Evolutionary conservation across 2,329 filamentous ascomycete genomes (phyloP).

Genomic region (Fusarium anguioides): DNA sequence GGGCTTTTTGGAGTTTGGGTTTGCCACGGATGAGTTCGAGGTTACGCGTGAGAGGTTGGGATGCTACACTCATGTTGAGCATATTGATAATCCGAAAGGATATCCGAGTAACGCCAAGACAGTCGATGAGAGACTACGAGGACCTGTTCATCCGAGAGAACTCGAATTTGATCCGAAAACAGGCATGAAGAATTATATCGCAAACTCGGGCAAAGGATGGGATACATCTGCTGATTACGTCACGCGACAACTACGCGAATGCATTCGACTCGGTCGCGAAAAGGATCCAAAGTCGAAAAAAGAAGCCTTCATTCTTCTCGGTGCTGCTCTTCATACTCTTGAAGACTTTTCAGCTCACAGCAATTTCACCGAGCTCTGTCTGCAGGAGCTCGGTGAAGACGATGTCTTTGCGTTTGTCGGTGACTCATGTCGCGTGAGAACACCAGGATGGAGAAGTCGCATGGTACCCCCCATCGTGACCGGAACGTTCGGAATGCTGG

Average conservation of each 20-base stretch:
- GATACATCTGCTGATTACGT: constrained; percentile 87
- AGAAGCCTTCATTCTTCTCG: constrained; percentile 59
- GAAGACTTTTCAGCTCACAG: constrained; percentile 75
- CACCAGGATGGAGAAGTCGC: constrained; percentile 62
- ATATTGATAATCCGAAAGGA: constrained; percentile 78
- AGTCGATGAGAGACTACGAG: constrained; percentile 66
- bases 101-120: constrained; percentile 81
- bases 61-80: constrained; percentile 78
- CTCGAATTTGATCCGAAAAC: constrained; percentile 75
- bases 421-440: constrained; percentile 54
- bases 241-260: constrained; percentile 73
- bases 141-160: constrained; percentile 61
- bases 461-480: constrained; percentile 77
- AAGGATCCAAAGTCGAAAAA: constrained; percentile 29
- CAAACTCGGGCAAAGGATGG: constrained; percentile 79
- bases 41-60: constrained; percentile 81
- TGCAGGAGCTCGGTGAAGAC: constrained; percentile 75
- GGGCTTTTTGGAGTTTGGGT: constrained; percentile 58
- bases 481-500: constrained; percentile 64
- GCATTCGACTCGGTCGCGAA: constrained; percentile 74
- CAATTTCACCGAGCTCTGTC: constrained; percentile 79
- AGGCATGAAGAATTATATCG: constrained; percentile 97
- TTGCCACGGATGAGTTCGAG: constrained; percentile 83
- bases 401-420: constrained; percentile 69
- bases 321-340: constrained; percentile 77